A percentile compares a stretch with the other conserved stretches of the same genome.
These are phyloP conservation scores for Colletotrichum coccodes DNA, from an alignment of 2,329 filamentous ascomycete genomes.

Conservation along the genomic window DNA sequence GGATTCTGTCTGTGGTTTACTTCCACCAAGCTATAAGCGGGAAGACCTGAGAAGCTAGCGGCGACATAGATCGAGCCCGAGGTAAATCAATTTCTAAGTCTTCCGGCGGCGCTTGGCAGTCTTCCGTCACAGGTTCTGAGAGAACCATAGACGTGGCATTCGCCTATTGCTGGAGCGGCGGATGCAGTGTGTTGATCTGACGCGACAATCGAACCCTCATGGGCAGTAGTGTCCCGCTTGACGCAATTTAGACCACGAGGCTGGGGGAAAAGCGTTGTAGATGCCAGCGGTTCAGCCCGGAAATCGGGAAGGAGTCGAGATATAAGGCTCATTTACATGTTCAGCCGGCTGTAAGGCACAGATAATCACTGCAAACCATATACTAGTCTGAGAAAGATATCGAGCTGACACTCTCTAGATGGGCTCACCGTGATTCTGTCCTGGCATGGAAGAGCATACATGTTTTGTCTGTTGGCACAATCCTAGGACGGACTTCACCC, in stretches of 20 bases:
- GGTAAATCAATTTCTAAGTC: no score
- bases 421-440: not conserved
- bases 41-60: not conserved
- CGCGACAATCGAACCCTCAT: not conserved
- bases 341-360: not conserved
- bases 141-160: not conserved
- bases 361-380: not conserved
- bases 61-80: no score
- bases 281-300: not conserved
- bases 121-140: not conserved
- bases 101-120: not conserved
- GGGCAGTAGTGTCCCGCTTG: not conserved
- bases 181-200: not conserved
- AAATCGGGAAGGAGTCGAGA: not conserved
- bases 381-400: not conserved
- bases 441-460: not conserved
- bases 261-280: not conserved
- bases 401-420: not conserved
- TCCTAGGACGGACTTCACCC: not conserved
- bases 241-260: not conserved
- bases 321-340: not conserved
- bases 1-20: not conserved
- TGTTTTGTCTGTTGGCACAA: not conserved
- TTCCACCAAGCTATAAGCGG: not conserved
- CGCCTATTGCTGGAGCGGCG: not conserved